phyloP scores from a whole-genome alignment of 1,284 basidiomycete species.

The Somion occarium region DNA sequence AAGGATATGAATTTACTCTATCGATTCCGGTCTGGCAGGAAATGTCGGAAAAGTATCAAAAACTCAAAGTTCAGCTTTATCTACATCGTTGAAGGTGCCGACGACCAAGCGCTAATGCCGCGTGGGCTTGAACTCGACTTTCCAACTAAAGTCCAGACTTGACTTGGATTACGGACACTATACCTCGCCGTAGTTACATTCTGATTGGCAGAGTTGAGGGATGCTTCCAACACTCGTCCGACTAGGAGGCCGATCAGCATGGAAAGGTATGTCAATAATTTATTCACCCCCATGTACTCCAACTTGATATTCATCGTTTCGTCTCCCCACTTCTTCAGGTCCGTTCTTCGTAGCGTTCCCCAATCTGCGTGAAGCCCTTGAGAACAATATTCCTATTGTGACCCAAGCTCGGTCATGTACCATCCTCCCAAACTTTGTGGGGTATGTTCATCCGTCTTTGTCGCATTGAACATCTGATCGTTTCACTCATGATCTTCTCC shows the following conservation, averaged over 20 bases:
- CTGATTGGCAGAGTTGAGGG: too few species aligned
- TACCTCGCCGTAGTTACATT: too few species aligned
- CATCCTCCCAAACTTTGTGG: conserved; percentile 92
- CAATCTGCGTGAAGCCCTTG: conserved; percentile 79
- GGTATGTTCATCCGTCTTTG: conserved; percentile 42
- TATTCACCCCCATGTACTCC: background rate
- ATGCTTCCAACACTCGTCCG: conserved; percentile 27
- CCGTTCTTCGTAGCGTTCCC: conserved; percentile 96
- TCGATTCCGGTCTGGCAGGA: too few species aligned
- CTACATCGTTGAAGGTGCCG: too few species aligned
- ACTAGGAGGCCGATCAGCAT: conserved; percentile 28
- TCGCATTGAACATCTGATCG: background rate
- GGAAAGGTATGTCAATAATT: conserved; percentile 25
- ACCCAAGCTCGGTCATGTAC: conserved; percentile 91
- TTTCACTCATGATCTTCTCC: too few species aligned
- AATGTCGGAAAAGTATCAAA: too few species aligned
- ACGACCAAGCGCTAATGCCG: too few species aligned
- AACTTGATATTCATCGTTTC: background rate
- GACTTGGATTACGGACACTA: too few species aligned
- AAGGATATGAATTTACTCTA: too few species aligned
- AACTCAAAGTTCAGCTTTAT: too few species aligned
- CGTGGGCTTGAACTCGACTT: too few species aligned
- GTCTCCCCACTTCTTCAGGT: conserved; percentile 56
- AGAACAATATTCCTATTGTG: conserved; percentile 82
- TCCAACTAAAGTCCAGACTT: too few species aligned